Evolutionary conservation across 2,329 filamentous ascomycete species (phyloP), one percentile per base, ranked within the genome.

Genomic region (Neonectria coccinea): DNA sequence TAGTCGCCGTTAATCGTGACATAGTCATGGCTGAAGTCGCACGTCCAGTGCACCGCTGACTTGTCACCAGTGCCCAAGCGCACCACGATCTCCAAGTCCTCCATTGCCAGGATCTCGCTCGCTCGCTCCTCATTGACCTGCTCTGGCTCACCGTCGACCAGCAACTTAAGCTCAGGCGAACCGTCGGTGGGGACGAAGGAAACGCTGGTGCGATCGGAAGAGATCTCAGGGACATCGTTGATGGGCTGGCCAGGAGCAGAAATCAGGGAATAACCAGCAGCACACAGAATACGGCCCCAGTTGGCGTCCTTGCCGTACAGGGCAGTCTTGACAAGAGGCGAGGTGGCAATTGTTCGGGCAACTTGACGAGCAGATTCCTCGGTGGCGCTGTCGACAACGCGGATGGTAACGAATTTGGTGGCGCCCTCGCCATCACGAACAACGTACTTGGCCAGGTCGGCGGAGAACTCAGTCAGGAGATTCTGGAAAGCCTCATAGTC

Each of bases 221-320:
- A 80, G 56, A 96, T 87, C 50, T 88, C 87, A 1, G 84, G 82
- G 1, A 91, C 88, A 1, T 90, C 88, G 62, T 84, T 86, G 42
- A 82, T 77, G n/a, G 83, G 80, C 71, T 83, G 79, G 2, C 85
- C 87, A 0, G 86, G 88, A 69, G 88, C 86, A 2, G 85, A 86
- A 66, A 90, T 84, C 51, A 89, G 81, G 14, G 88, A 84, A 77
- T 98, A 98, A 3, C 96, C 96, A 5, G 94, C 94, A 1, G 96
- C 95, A 78, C 96, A 98, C 29, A 98, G 86, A 67, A 99, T 97
- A 59, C 96, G 93, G 36, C 96, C 96, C 96, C 96, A 99, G 84
- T 99, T 99, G 18, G 96, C 96, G 77, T 99, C 96, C 78, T 94
- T 93, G 69, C 96, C 96, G 79, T 99, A 99, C 44, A 99, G 85